These are phyloP conservation scores for Trichoderma harzianum DNA, from an alignment of 2,329 filamentous ascomycete genomes.

Conservation along the genomic window DNA sequence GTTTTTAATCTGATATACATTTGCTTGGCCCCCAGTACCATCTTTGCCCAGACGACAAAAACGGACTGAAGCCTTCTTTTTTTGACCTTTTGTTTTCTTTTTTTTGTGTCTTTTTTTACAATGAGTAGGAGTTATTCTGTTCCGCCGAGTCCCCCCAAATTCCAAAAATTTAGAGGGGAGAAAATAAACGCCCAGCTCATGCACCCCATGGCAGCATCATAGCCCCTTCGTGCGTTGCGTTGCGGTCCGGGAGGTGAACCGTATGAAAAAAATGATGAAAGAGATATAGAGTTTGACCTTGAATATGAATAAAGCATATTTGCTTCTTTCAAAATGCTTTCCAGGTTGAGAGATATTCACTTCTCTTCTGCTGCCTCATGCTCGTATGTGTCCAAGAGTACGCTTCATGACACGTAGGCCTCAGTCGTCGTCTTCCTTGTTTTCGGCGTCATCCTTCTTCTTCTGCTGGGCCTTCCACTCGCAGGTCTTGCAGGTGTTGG, in stretches of 20 bases:
- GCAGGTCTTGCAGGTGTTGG: slow-evolving; percentile 68
- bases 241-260: background rate
- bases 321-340: background rate
- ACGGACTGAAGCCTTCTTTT: background rate
- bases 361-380: background rate
- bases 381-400: background rate
- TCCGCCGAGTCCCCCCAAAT: background rate
- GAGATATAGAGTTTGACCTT: background rate
- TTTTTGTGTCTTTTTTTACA: background rate
- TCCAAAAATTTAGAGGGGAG: background rate
- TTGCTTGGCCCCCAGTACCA: background rate
- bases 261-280: background rate
- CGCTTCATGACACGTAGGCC: background rate
- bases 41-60: background rate
- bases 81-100: background rate
- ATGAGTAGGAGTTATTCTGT: slow-evolving; percentile 18
- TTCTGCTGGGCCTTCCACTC: slow-evolving; percentile 48
- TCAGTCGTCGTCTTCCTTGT: slow-evolving; percentile 36
- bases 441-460: slow-evolving; percentile 34
- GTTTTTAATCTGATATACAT: slow-evolving; percentile 5
- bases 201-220: background rate
- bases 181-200: slow-evolving; percentile 18
- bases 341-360: background rate
- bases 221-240: background rate
- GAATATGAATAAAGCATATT: background rate